Evolutionary conservation across 768 basidiomycete species (phyloP), one percentile per base, ranked within the genome.

Genomic region (Tephrocybe sp.): DNA sequence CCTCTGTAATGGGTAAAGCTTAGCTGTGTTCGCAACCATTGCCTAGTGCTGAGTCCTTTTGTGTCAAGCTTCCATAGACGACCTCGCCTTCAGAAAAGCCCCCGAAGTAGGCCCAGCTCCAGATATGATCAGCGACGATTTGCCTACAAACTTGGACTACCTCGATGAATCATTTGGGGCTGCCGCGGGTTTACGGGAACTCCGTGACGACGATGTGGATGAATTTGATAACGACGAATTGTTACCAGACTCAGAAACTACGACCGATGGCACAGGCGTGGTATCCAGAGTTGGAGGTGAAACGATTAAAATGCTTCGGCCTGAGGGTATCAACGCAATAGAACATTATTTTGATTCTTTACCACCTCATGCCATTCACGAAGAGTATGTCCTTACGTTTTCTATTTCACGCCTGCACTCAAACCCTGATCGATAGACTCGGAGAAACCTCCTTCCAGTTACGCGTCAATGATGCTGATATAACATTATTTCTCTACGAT

Each of bases 91-190:
- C 70, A 78, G 73, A 42, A 73, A 70, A 36, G 61, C 84, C 6
- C 91, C 91, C 2, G 86, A 91, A 55, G 73, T 95, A 34, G 86
- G 88, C 18, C 78, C 82, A 9, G 78, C 83, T 8, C 84, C 90
- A 12, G 95, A 97, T 65, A 84, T 97, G 83, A 86, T 98, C 49
- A 72, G 75, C 25, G 95, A 98, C 58, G 94, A 98, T 63, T 71
- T 98, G 8, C 95, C 95, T 0, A 87, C 77, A 18, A 95, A 98
- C 64, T 69, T 76, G 40, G 90, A 94, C 61, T 98, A 94, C 60
- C 73, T 98, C 39, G 91, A 93, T 55, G 81, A 79, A 45, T 86
- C 89, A 3, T 90, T 91, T 55, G 84, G 87, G 33, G 70, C 88
- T 19, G 84, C 89, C 15, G 87, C 83, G 4, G 91, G 91, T 12